These are phyloP conservation scores for Ceriops zippeliana DNA, from an alignment of 345 rosid genomes.

Conservation along the genomic window DNA sequence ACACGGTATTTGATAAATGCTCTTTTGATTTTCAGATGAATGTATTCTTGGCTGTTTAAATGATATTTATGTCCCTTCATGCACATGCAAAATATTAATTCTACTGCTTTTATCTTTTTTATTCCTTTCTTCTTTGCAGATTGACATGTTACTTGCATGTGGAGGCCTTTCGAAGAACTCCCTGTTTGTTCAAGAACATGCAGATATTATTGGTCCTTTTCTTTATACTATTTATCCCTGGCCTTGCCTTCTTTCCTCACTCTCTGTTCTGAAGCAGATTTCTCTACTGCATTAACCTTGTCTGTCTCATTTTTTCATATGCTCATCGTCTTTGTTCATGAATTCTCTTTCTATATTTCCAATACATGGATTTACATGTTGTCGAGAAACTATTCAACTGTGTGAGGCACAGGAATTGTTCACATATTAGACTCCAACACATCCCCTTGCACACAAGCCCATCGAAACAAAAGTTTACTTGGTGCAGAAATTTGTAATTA, in stretches of 20 bases:
- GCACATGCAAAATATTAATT: too few relatives aligned
- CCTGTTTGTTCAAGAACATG: conserved; percentile 79
- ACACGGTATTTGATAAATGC: not conserved
- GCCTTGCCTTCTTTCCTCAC: not conserved
- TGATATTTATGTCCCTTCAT: not conserved
- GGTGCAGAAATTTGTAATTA: too few relatives aligned
- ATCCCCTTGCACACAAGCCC: too few relatives aligned
- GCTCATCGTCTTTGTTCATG: not conserved
- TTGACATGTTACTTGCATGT: conserved; percentile 78
- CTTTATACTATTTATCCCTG: not conserved
- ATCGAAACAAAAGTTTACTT: too few relatives aligned
- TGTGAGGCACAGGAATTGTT: too few relatives aligned
- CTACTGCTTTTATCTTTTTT: too few relatives aligned
- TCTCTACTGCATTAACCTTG: not conserved
- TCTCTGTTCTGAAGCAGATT: not conserved
- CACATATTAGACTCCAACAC: too few relatives aligned
- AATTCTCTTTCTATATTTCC: not conserved
- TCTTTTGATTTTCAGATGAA: not conserved
- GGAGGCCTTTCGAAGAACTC: conserved; percentile 83
- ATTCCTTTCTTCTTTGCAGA: conserved; percentile 38
- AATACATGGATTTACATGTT: too few relatives aligned
- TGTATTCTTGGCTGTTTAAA: conserved; percentile 1
- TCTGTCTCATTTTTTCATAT: not conserved
- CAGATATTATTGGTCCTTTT: conserved; percentile 66
- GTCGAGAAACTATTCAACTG: too few relatives aligned